Evolutionary conservation across 805 yeast genomes (phyloP), one percentile per base, ranked within the genome.

Genomic region (Candida dajiaensis): DNA sequence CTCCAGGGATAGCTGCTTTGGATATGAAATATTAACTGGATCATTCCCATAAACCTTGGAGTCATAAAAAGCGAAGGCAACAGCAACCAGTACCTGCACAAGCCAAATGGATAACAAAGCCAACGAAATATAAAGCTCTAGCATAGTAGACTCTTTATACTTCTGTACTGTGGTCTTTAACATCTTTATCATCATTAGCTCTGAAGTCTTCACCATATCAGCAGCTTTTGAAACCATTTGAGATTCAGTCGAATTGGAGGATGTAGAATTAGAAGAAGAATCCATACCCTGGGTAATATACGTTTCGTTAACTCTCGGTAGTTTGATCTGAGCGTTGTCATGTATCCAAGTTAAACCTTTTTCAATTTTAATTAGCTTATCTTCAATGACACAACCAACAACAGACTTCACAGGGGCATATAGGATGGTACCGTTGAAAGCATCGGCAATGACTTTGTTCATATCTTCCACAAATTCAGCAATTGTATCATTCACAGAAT

Each of bases 321-420:
- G 59, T 1, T 67, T 52, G 2, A 89, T 64, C 15, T 78, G 70
- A 3, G 89, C 71, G 51, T 85, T 70, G 31, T 82, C 68, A 54
- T 83, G 71, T 2, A 89, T 67, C 97, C 97, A 94, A 2, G 81
- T 75, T 45, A 90, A 65, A 0, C 95, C 98, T 26, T 76, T 59
- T 51, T 85, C 85, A 3, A 89, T 69, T 20, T 74, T 71, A 13
- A 71, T 71, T 7, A 92, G 62, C 56, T 92, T 94, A 42, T 83
- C 71, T 16, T 87, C 92, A 35, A 94, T 70, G 3, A 87, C 78
- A 67, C 99, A 92, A 28, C 82, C 80, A 4, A 90, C 85, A 0
- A 89, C 79, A 0, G 83, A 73, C 25, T 74, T 72, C 40, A 89
- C 71, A 0, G 95, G 85, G 1, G 61, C 61, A 41, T 80, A 77